Evolutionary conservation across 2,329 filamentous ascomycete species (phyloP).

Genomic region (Cercospora sp.): DNA sequence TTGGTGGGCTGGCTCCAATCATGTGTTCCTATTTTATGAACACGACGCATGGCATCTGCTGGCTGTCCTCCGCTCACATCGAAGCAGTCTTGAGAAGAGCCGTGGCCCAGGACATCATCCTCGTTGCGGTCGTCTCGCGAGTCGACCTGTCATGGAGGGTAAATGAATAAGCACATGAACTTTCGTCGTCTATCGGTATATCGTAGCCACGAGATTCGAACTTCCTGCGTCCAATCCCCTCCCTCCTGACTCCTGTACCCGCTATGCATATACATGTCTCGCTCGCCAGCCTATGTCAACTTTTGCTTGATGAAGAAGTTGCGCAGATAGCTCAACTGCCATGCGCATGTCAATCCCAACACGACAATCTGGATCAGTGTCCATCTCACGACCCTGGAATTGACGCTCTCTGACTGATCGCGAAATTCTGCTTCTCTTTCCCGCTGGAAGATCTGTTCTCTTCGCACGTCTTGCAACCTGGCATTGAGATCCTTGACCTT

Average conservation of each 20-base stretch:
- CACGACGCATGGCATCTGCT: background rate
- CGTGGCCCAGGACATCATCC: background rate
- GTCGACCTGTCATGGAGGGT: background rate
- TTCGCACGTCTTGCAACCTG: constrained; percentile 79
- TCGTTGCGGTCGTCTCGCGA: background rate
- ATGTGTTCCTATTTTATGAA: background rate
- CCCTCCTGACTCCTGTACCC: constrained; percentile 11
- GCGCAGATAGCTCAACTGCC: constrained; percentile 93
- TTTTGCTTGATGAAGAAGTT: constrained; percentile 99
- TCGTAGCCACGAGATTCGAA: constrained; percentile 8
- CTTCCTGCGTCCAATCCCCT: constrained; percentile 9
- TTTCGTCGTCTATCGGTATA: constrained; percentile 14
- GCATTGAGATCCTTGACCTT: constrained; percentile 88
- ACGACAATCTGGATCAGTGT: constrained; percentile 85
- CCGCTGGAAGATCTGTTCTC: constrained; percentile 97
- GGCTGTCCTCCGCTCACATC: background rate
- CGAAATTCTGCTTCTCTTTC: constrained; percentile 97
- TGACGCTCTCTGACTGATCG: constrained; percentile 94
- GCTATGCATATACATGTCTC: constrained; percentile 18
- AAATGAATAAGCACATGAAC: background rate
- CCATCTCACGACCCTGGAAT: constrained; percentile 89
- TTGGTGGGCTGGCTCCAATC: background rate
- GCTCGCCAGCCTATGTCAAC: constrained; percentile 65
- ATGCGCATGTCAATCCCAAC: constrained; percentile 84
- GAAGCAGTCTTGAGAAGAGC: background rate